Percentiles rank a stretch among this genome's conserved stretches.
These are phyloP conservation scores for Zasmidium angulare DNA, from an alignment of 2,329 filamentous ascomycete genomes.

Conservation along the genomic window DNA sequence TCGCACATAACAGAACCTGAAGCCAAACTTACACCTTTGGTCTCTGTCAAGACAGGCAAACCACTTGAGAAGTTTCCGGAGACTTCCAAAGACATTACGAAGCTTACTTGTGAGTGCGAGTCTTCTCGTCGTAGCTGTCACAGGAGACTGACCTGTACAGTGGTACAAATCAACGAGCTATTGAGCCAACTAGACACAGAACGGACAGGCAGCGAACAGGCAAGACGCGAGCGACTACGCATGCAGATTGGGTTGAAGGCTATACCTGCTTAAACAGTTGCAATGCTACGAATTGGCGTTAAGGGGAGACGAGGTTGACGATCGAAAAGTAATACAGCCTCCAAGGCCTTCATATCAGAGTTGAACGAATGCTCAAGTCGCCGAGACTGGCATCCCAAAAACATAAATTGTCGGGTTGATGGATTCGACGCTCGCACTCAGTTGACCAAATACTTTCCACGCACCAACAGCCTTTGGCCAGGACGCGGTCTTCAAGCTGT, in stretches of 20 bases:
- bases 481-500: too few species aligned
- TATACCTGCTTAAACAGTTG: slow-evolving; percentile 29
- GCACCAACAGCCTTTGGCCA: too few species aligned
- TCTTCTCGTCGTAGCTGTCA: background rate
- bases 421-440: too few species aligned
- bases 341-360: too few species aligned
- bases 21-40: slow-evolving; percentile 31
- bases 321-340: too few species aligned
- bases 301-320: background rate
- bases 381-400: too few species aligned
- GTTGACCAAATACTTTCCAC: too few species aligned
- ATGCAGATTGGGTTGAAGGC: slow-evolving; percentile 34
- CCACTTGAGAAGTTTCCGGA: slow-evolving; percentile 33
- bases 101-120: slow-evolving; percentile 28
- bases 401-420: too few species aligned
- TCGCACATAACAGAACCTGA: slow-evolving; percentile 30
- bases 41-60: slow-evolving; percentile 33
- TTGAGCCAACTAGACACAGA: slow-evolving; percentile 33
- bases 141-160: slow-evolving; percentile 13
- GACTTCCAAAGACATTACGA: slow-evolving; percentile 31
- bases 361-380: too few species aligned
- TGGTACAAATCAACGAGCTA: slow-evolving; percentile 30
- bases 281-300: background rate
- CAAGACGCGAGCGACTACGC: slow-evolving; percentile 31
- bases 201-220: slow-evolving; percentile 30